phyloP scores from a whole-genome alignment of 768 basidiomycete genomes.

The Artomyces pyxidatus region DNA sequence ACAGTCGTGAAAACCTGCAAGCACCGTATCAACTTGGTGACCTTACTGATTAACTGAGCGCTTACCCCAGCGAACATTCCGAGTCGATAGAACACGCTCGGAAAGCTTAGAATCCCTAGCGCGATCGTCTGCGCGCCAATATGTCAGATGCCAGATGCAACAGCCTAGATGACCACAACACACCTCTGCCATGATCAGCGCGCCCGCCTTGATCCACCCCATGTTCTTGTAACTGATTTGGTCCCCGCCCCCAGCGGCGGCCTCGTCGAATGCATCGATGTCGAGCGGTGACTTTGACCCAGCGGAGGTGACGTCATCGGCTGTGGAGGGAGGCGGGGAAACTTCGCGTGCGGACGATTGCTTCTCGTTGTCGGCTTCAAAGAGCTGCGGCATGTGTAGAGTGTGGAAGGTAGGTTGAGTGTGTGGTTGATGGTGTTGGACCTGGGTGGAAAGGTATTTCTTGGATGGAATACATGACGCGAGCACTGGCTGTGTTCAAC shows the following conservation, averaged over 20 bases:
- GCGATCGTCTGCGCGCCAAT: neutral
- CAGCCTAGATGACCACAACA: neutral
- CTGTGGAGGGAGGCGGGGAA: neutral
- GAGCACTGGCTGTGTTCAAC: too few relatives aligned
- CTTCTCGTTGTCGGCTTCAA: too few relatives aligned
- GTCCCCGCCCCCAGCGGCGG: neutral
- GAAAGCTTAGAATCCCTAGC: constrained; percentile 1
- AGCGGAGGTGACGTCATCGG: neutral
- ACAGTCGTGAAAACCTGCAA: neutral
- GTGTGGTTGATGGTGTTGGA: too few relatives aligned
- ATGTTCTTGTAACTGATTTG: neutral
- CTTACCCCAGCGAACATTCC: neutral
- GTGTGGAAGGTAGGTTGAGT: too few relatives aligned
- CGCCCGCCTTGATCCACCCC: constrained; percentile 1
- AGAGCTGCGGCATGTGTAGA: too few relatives aligned
- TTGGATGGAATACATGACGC: too few relatives aligned
- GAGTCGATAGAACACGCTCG: neutral
- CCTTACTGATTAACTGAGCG: neutral
- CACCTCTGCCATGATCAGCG: constrained; percentile 6
- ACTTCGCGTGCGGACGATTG: too few relatives aligned
- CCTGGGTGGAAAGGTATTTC: too few relatives aligned
- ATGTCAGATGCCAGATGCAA: neutral
- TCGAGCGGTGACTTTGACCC: neutral
- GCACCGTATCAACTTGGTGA: neutral
- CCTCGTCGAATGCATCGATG: neutral